A percentile compares a stretch with the other conserved stretches of the same genome.
Evolutionary conservation across 2,329 filamentous ascomycete species (phyloP).

Genomic region (Dendryphion nanum): DNA sequence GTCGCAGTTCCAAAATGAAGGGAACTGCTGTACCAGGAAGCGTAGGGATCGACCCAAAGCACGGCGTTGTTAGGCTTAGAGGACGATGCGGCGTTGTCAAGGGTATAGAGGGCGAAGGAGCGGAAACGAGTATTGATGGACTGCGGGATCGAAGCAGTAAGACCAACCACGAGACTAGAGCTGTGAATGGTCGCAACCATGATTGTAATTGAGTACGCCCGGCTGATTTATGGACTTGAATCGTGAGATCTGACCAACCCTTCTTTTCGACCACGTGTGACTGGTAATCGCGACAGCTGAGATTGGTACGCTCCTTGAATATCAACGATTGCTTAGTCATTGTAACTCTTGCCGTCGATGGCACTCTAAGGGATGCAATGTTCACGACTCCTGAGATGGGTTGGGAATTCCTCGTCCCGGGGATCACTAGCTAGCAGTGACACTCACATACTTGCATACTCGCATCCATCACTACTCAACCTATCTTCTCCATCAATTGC

Average conservation of each 20-base stretch:
- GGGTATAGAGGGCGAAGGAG: slow-evolving; percentile 49
- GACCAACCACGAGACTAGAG: slow-evolving; percentile 20
- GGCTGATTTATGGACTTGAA: slow-evolving; percentile 42
- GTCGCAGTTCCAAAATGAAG: slow-evolving; percentile 49
- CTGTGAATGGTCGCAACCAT: slow-evolving; percentile 49
- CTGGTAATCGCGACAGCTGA: slow-evolving; percentile 45
- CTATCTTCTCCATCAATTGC: slow-evolving; percentile 55
- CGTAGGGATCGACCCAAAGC: slow-evolving; percentile 40
- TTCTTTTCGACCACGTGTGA: slow-evolving; percentile 46
- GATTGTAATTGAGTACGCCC: slow-evolving; percentile 51
- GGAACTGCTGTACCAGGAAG: slow-evolving; percentile 44
- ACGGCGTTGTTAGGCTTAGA: slow-evolving; percentile 48
- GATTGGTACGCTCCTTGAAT: slow-evolving; percentile 46
- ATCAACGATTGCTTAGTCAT: slow-evolving; percentile 42
- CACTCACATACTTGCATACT: too few relatives aligned
- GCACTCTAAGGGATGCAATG: slow-evolving; percentile 25
- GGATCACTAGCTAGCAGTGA: slow-evolving; percentile 41
- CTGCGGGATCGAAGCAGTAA: slow-evolving; percentile 25
- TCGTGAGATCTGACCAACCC: slow-evolving; percentile 48
- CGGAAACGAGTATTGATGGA: slow-evolving; percentile 47
- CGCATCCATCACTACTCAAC: slow-evolving; percentile 38
- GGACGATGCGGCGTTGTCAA: slow-evolving; percentile 45
- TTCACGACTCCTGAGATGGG: slow-evolving; percentile 37
- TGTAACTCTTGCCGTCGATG: slow-evolving; percentile 24
- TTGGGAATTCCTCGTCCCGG: slow-evolving; percentile 43